Percentiles rank a stretch among this genome's conserved stretches.
phyloP scores from a whole-genome alignment of 805 yeast species.

The Limtongia smithiae region DNA sequence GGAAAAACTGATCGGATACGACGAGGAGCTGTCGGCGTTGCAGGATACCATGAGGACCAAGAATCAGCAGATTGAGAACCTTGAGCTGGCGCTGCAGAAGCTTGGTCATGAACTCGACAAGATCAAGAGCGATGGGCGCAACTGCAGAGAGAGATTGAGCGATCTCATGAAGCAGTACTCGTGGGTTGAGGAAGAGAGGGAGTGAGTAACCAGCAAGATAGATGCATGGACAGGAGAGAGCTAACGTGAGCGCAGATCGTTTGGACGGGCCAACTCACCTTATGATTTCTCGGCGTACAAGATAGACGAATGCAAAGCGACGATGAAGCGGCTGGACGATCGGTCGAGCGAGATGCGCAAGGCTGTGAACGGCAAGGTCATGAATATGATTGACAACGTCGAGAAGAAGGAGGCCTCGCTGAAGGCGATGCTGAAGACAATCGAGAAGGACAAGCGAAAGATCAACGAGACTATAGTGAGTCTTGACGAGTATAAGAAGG shows the following conservation, averaged over 20 bases:
- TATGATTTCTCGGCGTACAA: conserved; percentile 41
- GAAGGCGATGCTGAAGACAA: conserved; percentile 75
- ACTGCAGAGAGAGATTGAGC: conserved; percentile 37
- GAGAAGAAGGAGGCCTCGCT: conserved; percentile 80
- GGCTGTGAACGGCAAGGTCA: conserved; percentile 78
- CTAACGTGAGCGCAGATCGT: conserved; percentile 18
- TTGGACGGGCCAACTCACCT: conserved; percentile 37
- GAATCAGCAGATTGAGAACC: conserved; percentile 33
- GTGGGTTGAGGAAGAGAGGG: conserved; percentile 69
- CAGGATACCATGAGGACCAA: conserved; percentile 31
- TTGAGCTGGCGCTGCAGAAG: conserved; percentile 32
- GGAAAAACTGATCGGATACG: conserved; percentile 59
- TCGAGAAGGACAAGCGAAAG: conserved; percentile 82
- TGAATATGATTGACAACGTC: conserved; percentile 87
- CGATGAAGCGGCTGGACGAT: conserved; percentile 54
- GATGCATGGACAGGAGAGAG: too few species aligned
- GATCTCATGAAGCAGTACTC: conserved; percentile 54
- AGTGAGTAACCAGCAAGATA: too few species aligned
- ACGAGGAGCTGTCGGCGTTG: conserved; percentile 67
- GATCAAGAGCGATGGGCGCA: conserved; percentile 27
- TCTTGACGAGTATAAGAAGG: conserved; percentile 78
- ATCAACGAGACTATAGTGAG: conserved; percentile 83
- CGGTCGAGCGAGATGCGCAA: conserved; percentile 67
- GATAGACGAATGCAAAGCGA: conserved; percentile 57
- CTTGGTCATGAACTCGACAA: conserved; percentile 35